phyloP scores from a whole-genome alignment of 768 basidiomycete genomes.

The Naganishia kalamii region DNA sequence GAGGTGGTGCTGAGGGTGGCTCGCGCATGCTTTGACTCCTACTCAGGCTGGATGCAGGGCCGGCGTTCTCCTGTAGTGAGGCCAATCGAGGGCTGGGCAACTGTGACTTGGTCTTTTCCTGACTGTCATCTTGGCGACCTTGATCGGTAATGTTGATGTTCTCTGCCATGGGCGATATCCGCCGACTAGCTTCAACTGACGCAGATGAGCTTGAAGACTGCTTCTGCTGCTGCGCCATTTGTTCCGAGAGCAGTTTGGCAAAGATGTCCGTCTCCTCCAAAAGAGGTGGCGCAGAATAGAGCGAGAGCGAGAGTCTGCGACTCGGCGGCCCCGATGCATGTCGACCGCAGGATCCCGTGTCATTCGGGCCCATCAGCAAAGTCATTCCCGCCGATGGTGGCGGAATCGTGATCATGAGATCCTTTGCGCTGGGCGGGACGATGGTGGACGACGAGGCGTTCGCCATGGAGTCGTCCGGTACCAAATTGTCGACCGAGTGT shows the following conservation, averaged over 20 bases:
- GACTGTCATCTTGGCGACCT: background rate
- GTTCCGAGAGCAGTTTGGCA: conserved; percentile 10
- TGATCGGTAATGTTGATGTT: background rate
- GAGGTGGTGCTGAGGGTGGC: background rate
- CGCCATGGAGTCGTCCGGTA: background rate
- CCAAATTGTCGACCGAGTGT: conserved; percentile 3
- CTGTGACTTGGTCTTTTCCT: background rate
- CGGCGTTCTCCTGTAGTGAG: background rate
- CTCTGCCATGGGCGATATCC: background rate
- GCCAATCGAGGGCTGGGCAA: background rate
- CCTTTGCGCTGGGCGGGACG: background rate
- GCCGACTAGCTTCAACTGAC: background rate
- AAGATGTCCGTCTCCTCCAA: conserved; percentile 24
- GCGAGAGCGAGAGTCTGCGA: background rate
- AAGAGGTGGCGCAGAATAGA: conserved; percentile 23
- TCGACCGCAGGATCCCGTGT: background rate
- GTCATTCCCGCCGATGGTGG: background rate
- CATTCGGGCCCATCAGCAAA: background rate
- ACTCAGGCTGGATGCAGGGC: conserved; percentile 9
- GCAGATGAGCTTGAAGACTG: background rate
- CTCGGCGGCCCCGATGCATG: background rate
- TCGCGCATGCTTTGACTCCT: conserved; percentile 26
- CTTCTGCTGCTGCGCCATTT: conserved; percentile 13
- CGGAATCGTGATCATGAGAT: conserved; percentile 1
- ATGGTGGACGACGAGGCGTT: background rate